phyloP scores from a whole-genome alignment of 768 basidiomycete genomes.

The Coprinopsis marcescibilis region DNA sequence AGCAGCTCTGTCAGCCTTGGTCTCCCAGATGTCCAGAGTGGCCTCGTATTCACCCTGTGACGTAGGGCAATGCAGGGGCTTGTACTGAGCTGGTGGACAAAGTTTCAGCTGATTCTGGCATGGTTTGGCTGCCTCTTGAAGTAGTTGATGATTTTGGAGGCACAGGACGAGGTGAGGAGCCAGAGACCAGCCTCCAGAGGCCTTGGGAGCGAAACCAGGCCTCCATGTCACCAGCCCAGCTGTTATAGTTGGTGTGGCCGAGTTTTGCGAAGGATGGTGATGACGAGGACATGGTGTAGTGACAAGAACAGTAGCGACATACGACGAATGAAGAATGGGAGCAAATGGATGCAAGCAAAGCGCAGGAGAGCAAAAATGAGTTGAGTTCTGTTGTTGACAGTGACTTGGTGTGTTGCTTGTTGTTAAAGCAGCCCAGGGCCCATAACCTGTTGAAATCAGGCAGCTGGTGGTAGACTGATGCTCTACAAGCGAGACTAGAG shows the following conservation, averaged over 20 bases:
- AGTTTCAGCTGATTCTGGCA: too few relatives aligned
- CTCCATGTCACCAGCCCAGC: conserved; percentile 6
- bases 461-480: too few relatives aligned
- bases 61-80: too few relatives aligned
- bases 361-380: neutral
- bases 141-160: neutral
- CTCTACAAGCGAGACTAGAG: too few relatives aligned
- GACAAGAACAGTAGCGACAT: neutral
- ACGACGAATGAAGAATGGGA: neutral
- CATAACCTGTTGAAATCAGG: too few relatives aligned
- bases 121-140: too few relatives aligned
- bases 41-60: too few relatives aligned
- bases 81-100: too few relatives aligned
- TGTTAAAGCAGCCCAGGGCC: too few relatives aligned
- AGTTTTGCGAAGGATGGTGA: neutral
- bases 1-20: neutral
- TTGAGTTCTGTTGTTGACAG: neutral
- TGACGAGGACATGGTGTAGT: neutral
- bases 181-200: conserved; percentile 3
- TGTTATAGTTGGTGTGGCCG: neutral
- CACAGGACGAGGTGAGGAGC: neutral
- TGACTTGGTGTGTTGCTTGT: too few relatives aligned
- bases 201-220: conserved; percentile 1
- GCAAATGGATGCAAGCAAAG: neutral
- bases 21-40: too few relatives aligned